Conservation (phyloP, 192 early-diverging fungal species). For the Coemansia pectinata region DNA sequence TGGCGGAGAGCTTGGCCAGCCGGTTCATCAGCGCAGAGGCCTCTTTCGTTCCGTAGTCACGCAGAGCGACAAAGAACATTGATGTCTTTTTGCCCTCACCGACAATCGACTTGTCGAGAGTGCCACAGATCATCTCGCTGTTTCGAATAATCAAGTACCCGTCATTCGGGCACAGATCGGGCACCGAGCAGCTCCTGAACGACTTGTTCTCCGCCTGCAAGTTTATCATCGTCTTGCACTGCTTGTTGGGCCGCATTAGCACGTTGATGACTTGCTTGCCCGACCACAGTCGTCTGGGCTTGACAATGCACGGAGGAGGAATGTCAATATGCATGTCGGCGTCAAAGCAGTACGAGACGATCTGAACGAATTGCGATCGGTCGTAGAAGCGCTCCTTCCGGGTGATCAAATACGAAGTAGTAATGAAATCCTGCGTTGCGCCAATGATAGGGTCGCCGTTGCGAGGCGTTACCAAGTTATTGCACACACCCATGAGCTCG, state of each 20-base stretch:
- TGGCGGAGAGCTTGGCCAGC: conserved; percentile 87
- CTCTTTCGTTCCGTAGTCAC: conserved; percentile 85
- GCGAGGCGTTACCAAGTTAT: conserved; percentile 96
- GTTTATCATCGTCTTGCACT: conserved; percentile 72
- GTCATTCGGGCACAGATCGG: conserved; percentile 86
- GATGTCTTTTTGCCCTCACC: conserved; percentile 97
- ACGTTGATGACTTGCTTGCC: conserved; percentile 95
- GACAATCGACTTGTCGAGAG: conserved; percentile 92
- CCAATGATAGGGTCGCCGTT: conserved; percentile 99
- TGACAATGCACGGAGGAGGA: conserved; percentile 89
- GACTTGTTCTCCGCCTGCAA: conserved; percentile 86
- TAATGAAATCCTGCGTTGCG: conserved; percentile 99
- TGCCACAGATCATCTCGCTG: conserved; percentile 93
- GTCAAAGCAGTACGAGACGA: conserved; percentile 91
- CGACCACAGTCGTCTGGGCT: conserved; percentile 91
- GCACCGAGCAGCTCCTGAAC: conserved; percentile 59
- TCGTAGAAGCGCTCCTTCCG: conserved; percentile 95
- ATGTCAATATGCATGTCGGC: conserved; percentile 81
- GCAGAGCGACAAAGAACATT: conserved; percentile 89
- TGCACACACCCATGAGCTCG: conserved; percentile 94
- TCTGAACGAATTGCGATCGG: conserved; percentile 89
- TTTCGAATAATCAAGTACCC: conserved; percentile 89
- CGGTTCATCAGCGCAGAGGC: conserved; percentile 95
- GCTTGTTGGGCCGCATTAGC: conserved; percentile 81
- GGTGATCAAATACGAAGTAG: conserved; percentile 90